Conservation (phyloP, 108 stramenopile genomes). For the Bacterosira constricta region DNA sequence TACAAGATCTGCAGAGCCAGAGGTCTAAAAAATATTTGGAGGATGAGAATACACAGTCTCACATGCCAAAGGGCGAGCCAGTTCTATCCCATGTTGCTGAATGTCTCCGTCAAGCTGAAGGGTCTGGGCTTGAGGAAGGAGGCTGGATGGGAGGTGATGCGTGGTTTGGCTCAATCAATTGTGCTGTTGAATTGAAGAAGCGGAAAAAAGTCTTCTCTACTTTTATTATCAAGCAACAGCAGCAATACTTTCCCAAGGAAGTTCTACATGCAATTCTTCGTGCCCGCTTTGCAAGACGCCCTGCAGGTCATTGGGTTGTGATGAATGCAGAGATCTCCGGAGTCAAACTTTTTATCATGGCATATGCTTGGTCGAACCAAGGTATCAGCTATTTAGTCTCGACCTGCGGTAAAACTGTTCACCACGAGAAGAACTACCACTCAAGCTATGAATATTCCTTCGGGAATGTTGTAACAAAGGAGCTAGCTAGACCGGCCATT, state of each 20-base stretch:
- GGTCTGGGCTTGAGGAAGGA: background rate
- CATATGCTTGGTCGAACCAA: no score
- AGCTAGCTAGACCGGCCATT: background rate
- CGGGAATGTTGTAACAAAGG: background rate
- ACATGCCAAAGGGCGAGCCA: background rate
- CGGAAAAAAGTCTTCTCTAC: background rate
- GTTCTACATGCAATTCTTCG: background rate
- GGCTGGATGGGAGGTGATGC: slow-evolving; percentile 21
- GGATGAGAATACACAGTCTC: background rate
- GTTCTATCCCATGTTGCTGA: background rate
- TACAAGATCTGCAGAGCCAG: background rate
- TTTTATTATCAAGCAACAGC: slow-evolving; percentile 3
- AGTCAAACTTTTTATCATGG: no score
- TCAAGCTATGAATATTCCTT: background rate
- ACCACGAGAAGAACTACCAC: background rate
- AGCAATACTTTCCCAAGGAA: background rate
- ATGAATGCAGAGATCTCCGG: no score
- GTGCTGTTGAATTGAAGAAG: background rate
- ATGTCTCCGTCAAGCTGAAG: background rate
- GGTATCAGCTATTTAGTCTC: background rate
- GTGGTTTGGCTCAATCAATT: slow-evolving; percentile 16
- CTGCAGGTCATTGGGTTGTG: no score
- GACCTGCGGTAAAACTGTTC: background rate
- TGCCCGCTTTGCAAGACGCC: no score
- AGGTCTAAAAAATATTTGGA: background rate